phyloP scores from a whole-genome alignment of 345 rosid genomes.

The Citrus sp. region DNA sequence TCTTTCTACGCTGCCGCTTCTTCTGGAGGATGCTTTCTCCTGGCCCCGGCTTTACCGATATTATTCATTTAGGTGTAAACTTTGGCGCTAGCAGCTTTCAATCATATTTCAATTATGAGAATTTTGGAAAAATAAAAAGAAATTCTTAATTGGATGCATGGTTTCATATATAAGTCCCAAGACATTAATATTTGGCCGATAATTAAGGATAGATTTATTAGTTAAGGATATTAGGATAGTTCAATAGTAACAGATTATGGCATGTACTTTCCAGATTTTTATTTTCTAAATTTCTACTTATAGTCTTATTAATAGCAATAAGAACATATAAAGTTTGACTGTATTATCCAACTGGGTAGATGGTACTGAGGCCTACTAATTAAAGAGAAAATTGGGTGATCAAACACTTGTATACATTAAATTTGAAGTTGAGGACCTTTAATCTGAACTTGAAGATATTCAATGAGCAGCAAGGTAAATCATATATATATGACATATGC shows the following conservation, averaged over 20 bases:
- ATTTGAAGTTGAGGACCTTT: background rate
- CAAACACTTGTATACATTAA: background rate
- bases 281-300: too few species aligned
- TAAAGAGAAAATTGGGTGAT: background rate
- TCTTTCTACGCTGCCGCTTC: constrained; percentile 39
- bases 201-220: too few species aligned
- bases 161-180: background rate
- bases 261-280: too few species aligned
- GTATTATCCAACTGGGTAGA: background rate
- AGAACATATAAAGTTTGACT: background rate
- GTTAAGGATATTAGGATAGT: too few species aligned
- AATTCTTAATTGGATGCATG: background rate
- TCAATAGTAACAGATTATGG: too few species aligned
- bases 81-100: background rate
- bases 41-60: background rate
- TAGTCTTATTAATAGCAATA: background rate
- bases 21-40: constrained; percentile 33
- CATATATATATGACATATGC: background rate
- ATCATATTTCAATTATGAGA: background rate
- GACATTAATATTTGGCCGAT: background rate
- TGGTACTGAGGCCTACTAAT: background rate
- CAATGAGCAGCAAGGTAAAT: background rate
- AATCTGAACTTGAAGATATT: background rate
- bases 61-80: background rate
- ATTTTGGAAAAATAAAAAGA: background rate